These are phyloP conservation scores for Aspergillus brasiliensis DNA, from an alignment of 2,329 filamentous ascomycete species.

Conservation along the genomic window DNA sequence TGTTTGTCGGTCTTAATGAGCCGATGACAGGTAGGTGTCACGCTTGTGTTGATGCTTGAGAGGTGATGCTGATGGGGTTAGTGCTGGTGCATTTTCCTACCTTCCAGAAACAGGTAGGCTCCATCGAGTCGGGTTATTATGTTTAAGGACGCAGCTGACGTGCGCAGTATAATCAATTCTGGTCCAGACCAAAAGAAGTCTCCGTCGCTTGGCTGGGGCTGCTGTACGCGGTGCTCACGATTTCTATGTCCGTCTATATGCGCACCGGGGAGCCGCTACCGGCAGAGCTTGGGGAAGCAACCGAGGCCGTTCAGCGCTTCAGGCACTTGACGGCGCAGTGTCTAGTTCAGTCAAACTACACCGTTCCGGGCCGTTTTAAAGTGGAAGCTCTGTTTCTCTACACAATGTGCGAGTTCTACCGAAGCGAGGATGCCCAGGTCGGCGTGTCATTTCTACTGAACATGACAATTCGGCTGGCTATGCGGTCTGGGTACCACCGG, in stretches of 20 bases:
- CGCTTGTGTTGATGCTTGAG: not conserved
- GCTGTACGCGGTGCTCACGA: constrained; percentile 31
- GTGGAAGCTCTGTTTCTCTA: constrained; percentile 36
- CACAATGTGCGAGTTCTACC: constrained; percentile 32
- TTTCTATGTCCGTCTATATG: constrained; percentile 30
- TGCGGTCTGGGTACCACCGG: constrained; percentile 64
- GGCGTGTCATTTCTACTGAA: constrained; percentile 59
- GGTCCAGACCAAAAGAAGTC: constrained; percentile 27
- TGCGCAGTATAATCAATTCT: constrained; percentile 35
- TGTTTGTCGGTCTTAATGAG: constrained; percentile 37
- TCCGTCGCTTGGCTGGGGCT: constrained; percentile 36
- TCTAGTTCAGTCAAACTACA: constrained; percentile 38
- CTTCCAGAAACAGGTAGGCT: constrained; percentile 33
- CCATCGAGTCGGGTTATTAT: too few species aligned
- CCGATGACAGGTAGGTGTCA: constrained; percentile 33
- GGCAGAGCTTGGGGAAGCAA: constrained; percentile 16
- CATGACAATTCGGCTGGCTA: constrained; percentile 60
- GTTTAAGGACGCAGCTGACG: not conserved
- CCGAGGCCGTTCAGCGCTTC: constrained; percentile 44
- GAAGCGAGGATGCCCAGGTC: constrained; percentile 44
- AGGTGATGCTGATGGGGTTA: constrained; percentile 12
- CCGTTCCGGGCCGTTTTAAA: constrained; percentile 35
- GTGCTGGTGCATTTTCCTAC: constrained; percentile 34
- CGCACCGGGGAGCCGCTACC: constrained; percentile 29
- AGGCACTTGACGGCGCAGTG: constrained; percentile 49